A percentile compares a stretch with the other conserved stretches of the same genome.
phyloP scores from a whole-genome alignment of 768 basidiomycete genomes.

The Galerina sulciceps region DNA sequence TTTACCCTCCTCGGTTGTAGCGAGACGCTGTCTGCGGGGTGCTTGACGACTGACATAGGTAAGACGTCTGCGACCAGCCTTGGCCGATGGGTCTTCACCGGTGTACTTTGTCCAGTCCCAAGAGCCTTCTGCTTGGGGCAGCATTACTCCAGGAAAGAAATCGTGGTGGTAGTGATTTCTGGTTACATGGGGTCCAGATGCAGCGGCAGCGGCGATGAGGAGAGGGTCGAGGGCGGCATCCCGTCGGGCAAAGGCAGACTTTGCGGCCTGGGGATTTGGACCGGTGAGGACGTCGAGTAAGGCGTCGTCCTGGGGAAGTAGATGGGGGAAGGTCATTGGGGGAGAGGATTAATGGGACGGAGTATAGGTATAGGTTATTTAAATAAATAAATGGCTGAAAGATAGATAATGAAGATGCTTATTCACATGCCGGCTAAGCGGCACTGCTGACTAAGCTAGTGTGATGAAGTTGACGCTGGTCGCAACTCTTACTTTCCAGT shows the following conservation, averaged over 20 bases:
- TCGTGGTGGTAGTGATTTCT: constrained; percentile 88
- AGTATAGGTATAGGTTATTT: constrained; percentile 14
- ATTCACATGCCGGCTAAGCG: constrained; percentile 24
- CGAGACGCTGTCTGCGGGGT: constrained; percentile 65
- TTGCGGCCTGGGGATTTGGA: constrained; percentile 43
- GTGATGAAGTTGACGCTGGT: not conserved
- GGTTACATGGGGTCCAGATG: constrained; percentile 78
- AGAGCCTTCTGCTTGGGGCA: constrained; percentile 53
- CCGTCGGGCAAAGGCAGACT: constrained; percentile 53
- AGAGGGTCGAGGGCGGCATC: constrained; percentile 82
- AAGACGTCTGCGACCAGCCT: constrained; percentile 48
- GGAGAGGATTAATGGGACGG: constrained; percentile 11
- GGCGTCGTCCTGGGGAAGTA: constrained; percentile 51
- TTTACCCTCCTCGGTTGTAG: constrained; percentile 44
- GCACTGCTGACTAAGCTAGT: constrained; percentile 16
- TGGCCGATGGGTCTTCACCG: constrained; percentile 41
- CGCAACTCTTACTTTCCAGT: not conserved
- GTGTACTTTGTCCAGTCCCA: constrained; percentile 65
- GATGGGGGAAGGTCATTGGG: constrained; percentile 25
- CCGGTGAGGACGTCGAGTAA: constrained; percentile 71
- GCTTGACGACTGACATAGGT: constrained; percentile 78
- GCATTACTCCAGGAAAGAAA: constrained; percentile 64
- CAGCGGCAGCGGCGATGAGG: constrained; percentile 75
- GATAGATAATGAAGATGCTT: constrained; percentile 9
- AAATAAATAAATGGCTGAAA: not conserved